phyloP scores from a whole-genome alignment of 352 stramenopile genomes.

The Phytophthora foliorum region DNA sequence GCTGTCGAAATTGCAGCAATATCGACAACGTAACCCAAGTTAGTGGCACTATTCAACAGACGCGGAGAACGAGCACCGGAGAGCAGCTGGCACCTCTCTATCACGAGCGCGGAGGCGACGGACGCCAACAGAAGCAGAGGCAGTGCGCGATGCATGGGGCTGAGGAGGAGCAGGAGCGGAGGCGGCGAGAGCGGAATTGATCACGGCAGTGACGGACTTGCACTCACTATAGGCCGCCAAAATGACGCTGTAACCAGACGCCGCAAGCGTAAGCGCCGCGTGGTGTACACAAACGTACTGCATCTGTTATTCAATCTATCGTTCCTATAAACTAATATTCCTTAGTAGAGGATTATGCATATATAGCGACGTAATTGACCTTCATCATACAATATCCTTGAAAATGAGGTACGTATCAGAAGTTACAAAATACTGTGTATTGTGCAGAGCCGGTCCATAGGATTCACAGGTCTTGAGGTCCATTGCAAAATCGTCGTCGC shows the following conservation, averaged over 20 bases:
- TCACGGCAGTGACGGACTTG: conserved; percentile 25
- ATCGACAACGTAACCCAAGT: conserved; percentile 18
- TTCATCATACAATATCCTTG: background rate
- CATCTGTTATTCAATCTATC: background rate
- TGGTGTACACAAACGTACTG: conserved; percentile 15
- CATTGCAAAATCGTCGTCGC: conserved; percentile 21
- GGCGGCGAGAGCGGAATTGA: conserved; percentile 20
- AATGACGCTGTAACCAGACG: conserved; percentile 31
- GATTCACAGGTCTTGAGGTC: conserved; percentile 15
- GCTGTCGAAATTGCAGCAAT: conserved; percentile 36
- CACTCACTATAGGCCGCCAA: conserved; percentile 21
- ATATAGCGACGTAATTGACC: too few relatives aligned
- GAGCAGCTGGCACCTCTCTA: conserved; percentile 49
- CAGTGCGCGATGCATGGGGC: conserved; percentile 30
- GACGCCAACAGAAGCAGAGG: conserved; percentile 27
- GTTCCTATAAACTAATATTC: background rate
- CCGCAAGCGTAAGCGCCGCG: conserved; percentile 28
- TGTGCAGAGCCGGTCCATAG: conserved; percentile 15
- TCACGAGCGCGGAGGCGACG: conserved; percentile 44
- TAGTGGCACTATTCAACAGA: too few relatives aligned
- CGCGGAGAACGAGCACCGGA: background rate
- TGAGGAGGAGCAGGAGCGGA: too few relatives aligned
- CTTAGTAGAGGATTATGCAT: too few relatives aligned
- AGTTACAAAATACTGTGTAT: background rate
- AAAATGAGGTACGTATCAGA: background rate